A percentile compares a stretch with the other conserved stretches of the same genome.
Evolutionary conservation across 2,329 filamentous ascomycete genomes (phyloP).

Genomic region (Pyricularia sp.): DNA sequence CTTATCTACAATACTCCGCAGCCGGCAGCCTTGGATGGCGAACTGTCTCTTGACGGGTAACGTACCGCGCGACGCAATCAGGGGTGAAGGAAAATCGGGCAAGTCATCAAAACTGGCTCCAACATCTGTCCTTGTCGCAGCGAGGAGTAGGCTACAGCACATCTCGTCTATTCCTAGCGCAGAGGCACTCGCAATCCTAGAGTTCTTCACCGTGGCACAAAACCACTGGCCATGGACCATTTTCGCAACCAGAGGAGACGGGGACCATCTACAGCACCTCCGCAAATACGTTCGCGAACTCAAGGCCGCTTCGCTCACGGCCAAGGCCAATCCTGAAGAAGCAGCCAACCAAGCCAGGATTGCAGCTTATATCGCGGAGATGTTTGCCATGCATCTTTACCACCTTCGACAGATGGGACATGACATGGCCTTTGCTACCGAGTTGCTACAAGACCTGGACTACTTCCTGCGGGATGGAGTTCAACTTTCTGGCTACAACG

Average conservation of each 20-base stretch:
- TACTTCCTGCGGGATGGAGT: conserved; percentile 77
- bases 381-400: conserved; percentile 85
- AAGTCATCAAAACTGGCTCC: conserved; percentile 39
- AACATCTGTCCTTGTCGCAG: conserved; percentile 63
- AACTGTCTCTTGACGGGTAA: conserved; percentile 85
- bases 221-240: conserved; percentile 96
- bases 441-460: conserved; percentile 63
- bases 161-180: conserved; percentile 55
- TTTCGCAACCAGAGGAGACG: conserved; percentile 65
- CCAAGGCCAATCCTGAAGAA: conserved; percentile 44
- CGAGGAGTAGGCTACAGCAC: conserved; percentile 58
- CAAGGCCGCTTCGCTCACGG: conserved; percentile 38
- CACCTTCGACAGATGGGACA: conserved; percentile 70
- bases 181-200: conserved; percentile 66
- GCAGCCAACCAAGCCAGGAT: conserved; percentile 59
- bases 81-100: conserved; percentile 37
- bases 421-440: conserved; percentile 53
- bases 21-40: conserved; percentile 92
- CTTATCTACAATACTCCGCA: conserved; percentile 76
- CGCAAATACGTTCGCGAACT: conserved; percentile 58
- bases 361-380: conserved; percentile 76
- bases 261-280: conserved; percentile 62
- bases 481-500: conserved; percentile 73
- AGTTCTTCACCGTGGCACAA: conserved; percentile 81
- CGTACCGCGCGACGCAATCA: conserved; percentile 66